A percentile compares a stretch with the other conserved stretches of the same genome.
Conservation (phyloP, 805 yeast genomes). For the Ogataea kodamae region DNA sequence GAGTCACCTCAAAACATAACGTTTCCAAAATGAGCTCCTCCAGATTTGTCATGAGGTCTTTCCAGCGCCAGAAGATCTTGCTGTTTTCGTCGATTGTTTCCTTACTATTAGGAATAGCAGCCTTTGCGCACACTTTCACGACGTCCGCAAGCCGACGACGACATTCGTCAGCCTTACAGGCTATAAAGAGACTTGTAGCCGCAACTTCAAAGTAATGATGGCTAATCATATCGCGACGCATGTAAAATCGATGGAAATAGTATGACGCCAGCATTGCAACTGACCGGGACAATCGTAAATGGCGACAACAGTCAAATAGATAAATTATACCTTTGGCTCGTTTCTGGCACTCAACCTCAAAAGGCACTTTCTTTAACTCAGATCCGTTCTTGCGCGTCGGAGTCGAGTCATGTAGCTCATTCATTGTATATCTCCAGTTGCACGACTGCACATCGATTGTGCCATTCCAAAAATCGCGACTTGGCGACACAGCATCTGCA, state of each 20-base stretch:
- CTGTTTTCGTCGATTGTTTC: conserved; percentile 41
- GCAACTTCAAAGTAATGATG: conserved; percentile 50
- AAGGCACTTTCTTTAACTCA: conserved; percentile 27
- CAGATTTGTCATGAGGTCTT: conserved; percentile 41
- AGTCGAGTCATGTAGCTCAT: conserved; percentile 24
- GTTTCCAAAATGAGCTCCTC: conserved; percentile 45
- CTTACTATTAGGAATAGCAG: conserved; percentile 40
- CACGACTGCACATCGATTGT: conserved; percentile 24
- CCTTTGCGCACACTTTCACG: conserved; percentile 45
- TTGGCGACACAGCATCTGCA: conserved; percentile 1
- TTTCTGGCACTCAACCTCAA: conserved; percentile 37
- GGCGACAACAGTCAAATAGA: conserved; percentile 41
- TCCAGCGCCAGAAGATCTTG: conserved; percentile 50
- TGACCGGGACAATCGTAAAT: conserved; percentile 43
- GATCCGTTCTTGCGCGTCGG: conserved; percentile 35
- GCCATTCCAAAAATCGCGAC: conserved; percentile 30
- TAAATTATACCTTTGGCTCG: conserved; percentile 49
- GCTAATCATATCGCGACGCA: conserved; percentile 39
- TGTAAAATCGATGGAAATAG: conserved; percentile 50
- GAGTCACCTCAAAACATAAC: conserved; percentile 45
- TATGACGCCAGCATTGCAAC: conserved; percentile 47
- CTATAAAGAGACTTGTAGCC: conserved; percentile 48
- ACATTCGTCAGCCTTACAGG: conserved; percentile 52
- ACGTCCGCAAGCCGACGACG: conserved; percentile 46
- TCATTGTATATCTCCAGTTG: conserved; percentile 28